Evolutionary conservation across 208 protist genomes (phyloP).

Genomic region (Crithidia bombi): DNA sequence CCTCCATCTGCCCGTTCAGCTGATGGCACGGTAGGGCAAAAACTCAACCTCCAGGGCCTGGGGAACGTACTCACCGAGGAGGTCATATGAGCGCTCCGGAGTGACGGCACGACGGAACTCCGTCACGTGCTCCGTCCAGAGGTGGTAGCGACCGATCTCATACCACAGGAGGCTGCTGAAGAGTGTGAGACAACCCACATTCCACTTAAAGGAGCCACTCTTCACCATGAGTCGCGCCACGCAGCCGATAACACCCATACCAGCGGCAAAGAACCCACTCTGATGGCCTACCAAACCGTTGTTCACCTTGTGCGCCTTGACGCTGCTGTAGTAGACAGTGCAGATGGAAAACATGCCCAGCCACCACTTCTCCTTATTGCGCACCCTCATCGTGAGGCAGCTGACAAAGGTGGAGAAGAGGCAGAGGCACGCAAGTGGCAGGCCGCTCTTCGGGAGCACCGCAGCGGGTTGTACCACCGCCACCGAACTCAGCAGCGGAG

Average conservation of each 20-base stretch:
- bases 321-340: constrained; percentile 75
- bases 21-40: constrained; percentile 36
- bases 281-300: constrained; percentile 88
- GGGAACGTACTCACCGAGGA: constrained; percentile 80
- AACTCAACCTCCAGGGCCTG: constrained; percentile 42
- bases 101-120: constrained; percentile 68
- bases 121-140: constrained; percentile 75
- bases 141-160: constrained; percentile 80
- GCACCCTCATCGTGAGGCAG: constrained; percentile 81
- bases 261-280: constrained; percentile 82
- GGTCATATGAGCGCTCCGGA: constrained; percentile 66
- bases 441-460: constrained; percentile 61
- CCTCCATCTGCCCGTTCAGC: not conserved
- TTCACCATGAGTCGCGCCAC: constrained; percentile 52
- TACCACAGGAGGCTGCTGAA: constrained; percentile 82
- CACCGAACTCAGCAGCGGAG: constrained; percentile 48
- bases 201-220: constrained; percentile 40
- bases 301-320: constrained; percentile 87
- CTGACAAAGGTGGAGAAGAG: constrained; percentile 52
- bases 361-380: constrained; percentile 87
- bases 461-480: constrained; percentile 55
- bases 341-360: constrained; percentile 80
- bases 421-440: constrained; percentile 49
- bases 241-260: constrained; percentile 75
- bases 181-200: constrained; percentile 42